Conservation (phyloP, 305 asterid species). For the Fraxinus velutina region DNA sequence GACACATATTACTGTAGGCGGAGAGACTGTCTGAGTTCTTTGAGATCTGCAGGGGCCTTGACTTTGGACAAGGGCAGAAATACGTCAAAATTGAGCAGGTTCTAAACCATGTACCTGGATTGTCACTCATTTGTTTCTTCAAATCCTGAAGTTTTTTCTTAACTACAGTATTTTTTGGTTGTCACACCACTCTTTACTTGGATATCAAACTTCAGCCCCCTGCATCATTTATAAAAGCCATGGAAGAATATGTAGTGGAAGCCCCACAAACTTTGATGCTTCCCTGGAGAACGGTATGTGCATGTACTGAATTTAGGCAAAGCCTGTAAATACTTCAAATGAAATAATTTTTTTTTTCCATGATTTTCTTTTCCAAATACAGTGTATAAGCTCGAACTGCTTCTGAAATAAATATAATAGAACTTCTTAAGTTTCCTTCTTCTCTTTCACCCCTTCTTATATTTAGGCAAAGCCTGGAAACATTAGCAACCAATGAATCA, state of each 20-base stretch:
- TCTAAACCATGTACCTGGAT: not conserved
- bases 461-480: not conserved
- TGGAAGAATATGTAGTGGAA: slow-evolving; percentile 73
- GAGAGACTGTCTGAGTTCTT: slow-evolving; percentile 63
- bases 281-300: slow-evolving; percentile 55
- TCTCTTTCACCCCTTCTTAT: not conserved
- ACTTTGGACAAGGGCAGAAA: slow-evolving; percentile 64
- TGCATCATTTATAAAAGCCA: slow-evolving; percentile 49
- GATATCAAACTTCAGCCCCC: slow-evolving; percentile 52
- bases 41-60: slow-evolving; percentile 71
- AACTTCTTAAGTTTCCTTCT: not conserved
- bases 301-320: not conserved
- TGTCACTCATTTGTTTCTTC: not conserved
- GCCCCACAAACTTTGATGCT: slow-evolving; percentile 59
- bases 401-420: not conserved
- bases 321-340: not conserved
- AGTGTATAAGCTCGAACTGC: not conserved
- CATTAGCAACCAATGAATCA: not conserved
- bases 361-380: not conserved
- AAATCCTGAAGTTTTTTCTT: not conserved
- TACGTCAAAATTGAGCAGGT: slow-evolving; percentile 74
- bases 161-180: not conserved
- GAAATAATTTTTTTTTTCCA: not conserved
- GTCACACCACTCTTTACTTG: slow-evolving; percentile 14
- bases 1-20: slow-evolving; percentile 44